Conservation (phyloP, 805 yeast genomes). For the Candida stauntonica region DNA sequence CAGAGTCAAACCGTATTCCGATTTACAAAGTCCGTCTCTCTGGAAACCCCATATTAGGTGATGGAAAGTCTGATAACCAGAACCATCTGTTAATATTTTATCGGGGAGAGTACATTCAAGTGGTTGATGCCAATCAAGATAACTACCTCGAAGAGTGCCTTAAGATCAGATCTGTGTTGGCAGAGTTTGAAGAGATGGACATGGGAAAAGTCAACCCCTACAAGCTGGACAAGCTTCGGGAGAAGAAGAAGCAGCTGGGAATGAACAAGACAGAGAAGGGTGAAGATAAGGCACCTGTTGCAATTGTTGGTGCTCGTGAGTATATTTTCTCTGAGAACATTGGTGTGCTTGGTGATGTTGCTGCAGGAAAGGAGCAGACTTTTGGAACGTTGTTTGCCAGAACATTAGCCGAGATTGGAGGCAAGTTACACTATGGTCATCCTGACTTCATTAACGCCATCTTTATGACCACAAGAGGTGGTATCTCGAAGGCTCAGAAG, state of each 20-base stretch:
- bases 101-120: constrained; percentile 93
- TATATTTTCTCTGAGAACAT: constrained; percentile 61
- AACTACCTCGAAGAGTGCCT: constrained; percentile 92
- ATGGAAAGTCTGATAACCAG: constrained; percentile 95
- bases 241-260: too few relatives aligned
- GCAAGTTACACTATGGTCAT: constrained; percentile 92
- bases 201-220: constrained; percentile 47
- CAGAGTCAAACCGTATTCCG: constrained; percentile 56
- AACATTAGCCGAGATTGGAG: constrained; percentile 90
- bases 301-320: constrained; percentile 83
- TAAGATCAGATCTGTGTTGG: constrained; percentile 79
- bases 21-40: constrained; percentile 67
- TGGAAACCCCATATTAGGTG: constrained; percentile 94
- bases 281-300: constrained; percentile 57
- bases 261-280: constrained; percentile 39
- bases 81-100: constrained; percentile 81
- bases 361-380: constrained; percentile 96
- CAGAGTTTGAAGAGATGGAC: constrained; percentile 85
- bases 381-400: constrained; percentile 95
- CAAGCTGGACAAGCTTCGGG: too few relatives aligned
- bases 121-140: constrained; percentile 94
- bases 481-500: constrained; percentile 90
- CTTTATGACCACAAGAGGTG: constrained; percentile 94
- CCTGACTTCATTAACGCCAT: constrained; percentile 91
- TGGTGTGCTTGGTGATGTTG: constrained; percentile 92